Evolutionary conservation across 23 red algal genomes (phyloP).

Genomic region (Cyanidioschyzon merolae): DNA sequence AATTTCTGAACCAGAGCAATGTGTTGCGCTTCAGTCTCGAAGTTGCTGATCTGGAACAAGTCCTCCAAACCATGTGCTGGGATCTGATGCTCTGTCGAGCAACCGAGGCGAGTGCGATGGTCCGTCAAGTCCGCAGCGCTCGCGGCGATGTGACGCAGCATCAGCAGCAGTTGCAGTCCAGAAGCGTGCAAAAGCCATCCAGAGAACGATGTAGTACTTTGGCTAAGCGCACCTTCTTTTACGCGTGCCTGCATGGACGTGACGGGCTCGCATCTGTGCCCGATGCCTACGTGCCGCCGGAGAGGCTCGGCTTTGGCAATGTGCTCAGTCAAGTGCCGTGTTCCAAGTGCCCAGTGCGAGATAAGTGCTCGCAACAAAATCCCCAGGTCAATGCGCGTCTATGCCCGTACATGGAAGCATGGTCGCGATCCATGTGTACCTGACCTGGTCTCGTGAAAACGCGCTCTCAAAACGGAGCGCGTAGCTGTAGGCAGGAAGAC

Average conservation of each 20-base stretch:
- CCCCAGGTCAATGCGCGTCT: background rate
- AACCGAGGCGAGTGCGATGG: background rate
- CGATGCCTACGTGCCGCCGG: background rate
- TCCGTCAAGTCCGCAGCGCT: background rate
- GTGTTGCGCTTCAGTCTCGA: background rate
- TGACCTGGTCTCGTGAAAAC: too few species aligned
- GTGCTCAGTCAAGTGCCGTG: background rate
- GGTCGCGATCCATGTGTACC: background rate
- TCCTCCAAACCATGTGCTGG: conserved; percentile 15
- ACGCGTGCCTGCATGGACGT: background rate
- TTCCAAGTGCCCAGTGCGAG: conserved; percentile 5
- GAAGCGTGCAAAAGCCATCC: background rate
- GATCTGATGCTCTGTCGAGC: conserved; percentile 3
- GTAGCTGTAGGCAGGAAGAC: too few species aligned
- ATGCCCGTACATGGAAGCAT: conserved; percentile 7
- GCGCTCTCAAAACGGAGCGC: too few species aligned
- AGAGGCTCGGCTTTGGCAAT: background rate
- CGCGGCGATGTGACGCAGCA: too few species aligned
- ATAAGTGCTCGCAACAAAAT: conserved; percentile 4
- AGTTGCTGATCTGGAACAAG: background rate
- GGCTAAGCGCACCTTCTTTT: background rate
- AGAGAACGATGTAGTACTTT: background rate
- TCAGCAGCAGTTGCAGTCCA: background rate
- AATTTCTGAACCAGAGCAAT: background rate
- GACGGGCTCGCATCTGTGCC: background rate